Evolutionary conservation across 2,329 filamentous ascomycete genomes (phyloP).

Genomic region (Xylariaceae sp.): DNA sequence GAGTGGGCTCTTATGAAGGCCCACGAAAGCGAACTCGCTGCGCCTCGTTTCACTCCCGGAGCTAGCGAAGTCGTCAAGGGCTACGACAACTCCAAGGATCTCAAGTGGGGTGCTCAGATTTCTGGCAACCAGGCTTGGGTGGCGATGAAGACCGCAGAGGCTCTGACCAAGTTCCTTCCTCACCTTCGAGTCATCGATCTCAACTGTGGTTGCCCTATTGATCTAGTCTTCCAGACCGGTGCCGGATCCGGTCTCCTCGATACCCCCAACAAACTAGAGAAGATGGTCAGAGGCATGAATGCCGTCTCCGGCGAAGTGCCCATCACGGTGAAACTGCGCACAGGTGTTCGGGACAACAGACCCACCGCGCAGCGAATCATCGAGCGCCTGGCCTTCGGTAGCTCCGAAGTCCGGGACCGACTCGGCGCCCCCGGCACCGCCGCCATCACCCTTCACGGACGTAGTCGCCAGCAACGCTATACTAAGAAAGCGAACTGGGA

Average conservation of each 20-base stretch:
- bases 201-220: conserved; percentile 96
- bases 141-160: conserved; percentile 81
- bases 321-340: conserved; percentile 91
- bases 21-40: conserved; percentile 72
- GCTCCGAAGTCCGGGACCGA: conserved; percentile 63
- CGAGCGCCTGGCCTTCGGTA: conserved; percentile 76
- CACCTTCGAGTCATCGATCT: conserved; percentile 86
- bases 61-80: conserved; percentile 55
- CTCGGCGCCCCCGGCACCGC: conserved; percentile 78
- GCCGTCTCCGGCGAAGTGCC: conserved; percentile 83
- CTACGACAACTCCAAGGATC: conserved; percentile 77
- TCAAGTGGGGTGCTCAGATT: conserved; percentile 89
- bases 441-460: conserved; percentile 91
- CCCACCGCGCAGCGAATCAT: conserved; percentile 78
- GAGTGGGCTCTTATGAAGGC: conserved; percentile 96
- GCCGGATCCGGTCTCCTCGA: conserved; percentile 93
- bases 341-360: conserved; percentile 73
- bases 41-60: conserved; percentile 61
- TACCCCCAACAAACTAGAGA: conserved; percentile 78
- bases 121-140: conserved; percentile 89
- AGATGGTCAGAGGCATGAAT: conserved; percentile 95
- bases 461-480: conserved; percentile 91
- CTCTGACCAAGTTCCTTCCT: conserved; percentile 69
- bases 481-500: conserved; percentile 88
- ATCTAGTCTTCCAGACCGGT: conserved; percentile 82